Base-by-base conservation (phyloP, 2,329 filamentous ascomycete genomes). In the Aspergillus melleus region DNA sequence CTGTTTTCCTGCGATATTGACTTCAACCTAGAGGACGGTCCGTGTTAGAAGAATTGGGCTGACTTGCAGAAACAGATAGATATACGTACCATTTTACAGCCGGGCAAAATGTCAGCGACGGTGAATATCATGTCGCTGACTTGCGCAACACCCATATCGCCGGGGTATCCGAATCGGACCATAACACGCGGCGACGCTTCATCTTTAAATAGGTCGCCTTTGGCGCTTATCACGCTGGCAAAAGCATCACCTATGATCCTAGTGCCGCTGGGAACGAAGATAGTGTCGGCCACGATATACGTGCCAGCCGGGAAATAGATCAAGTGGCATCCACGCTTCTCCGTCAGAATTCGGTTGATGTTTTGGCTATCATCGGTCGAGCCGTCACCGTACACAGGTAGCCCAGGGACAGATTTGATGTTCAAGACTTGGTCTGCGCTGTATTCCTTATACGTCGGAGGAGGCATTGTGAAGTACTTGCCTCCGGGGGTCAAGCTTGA, bases 251-350 rank as follows among this genome's bases (percentile, higher is more conserved):
- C 85, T 16, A 84, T 74, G 20, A 87, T 80, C 2, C 78, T 77
- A 3, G 81, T 80, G 20, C 81, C 78, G 8, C 72, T 68, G 0
- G 82, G 81, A n/a, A 84, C 66, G 42, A 74, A 70, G 14, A 84
- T 70, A 0, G 82, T 84, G 46, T 77, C 73, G 1, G 72, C 76
- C 14, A 83, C 76, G 14, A 80, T 69, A 61, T 83, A 88, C 9
- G 82, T 75, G 36, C 85, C 85, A 55, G 80, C 79, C 66, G 86
- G 84, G 60, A 87, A 77, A 72, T 82, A 87, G 5, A 85, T 74
- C 47, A 87, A 73, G 63, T 83, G 80, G 52, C 79, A 78, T 16
- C 74, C 69, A 6, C 77, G 76, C 10, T 71, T 67, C 10, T 69
- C 54, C 6, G 68, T 60, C 16, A 76, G 55, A 46, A 75, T 73